These are phyloP conservation scores for Xylaria sp. DNA, from an alignment of 2,329 filamentous ascomycete genomes.

Conservation along the genomic window DNA sequence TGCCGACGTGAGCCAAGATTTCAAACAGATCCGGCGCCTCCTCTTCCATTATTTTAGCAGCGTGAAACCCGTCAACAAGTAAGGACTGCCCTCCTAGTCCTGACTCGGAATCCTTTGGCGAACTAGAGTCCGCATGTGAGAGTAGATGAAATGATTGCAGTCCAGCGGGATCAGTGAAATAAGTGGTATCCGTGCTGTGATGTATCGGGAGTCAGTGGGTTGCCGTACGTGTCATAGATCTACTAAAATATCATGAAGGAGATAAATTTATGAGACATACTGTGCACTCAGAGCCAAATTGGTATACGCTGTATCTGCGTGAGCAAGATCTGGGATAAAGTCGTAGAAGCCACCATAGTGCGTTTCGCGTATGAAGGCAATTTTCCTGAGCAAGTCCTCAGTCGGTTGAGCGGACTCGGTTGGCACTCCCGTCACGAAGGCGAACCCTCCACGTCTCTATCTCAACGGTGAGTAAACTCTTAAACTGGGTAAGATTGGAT, in stretches of 20 bases:
- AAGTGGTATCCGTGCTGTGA: conserved; percentile 84
- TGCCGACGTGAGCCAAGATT: conserved; percentile 63
- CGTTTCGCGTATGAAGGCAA: conserved; percentile 87
- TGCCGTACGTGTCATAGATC: not conserved
- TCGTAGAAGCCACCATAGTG: conserved; percentile 87
- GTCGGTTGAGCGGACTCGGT: conserved; percentile 73
- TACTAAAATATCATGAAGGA: too few species aligned
- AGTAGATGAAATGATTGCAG: conserved; percentile 94
- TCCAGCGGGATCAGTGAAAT: conserved; percentile 91
- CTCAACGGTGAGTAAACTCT: conserved; percentile 32
- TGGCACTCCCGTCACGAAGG: conserved; percentile 77
- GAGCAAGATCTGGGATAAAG: conserved; percentile 87
- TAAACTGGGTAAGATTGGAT: not conserved
- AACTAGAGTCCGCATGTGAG: conserved; percentile 65
- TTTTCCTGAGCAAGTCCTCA: conserved; percentile 77
- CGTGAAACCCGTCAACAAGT: conserved; percentile 87
- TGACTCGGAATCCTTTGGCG: conserved; percentile 31
- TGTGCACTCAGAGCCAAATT: conserved; percentile 83
- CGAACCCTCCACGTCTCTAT: conserved; percentile 77
- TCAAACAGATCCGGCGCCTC: conserved; percentile 67
- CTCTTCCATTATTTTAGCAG: conserved; percentile 67
- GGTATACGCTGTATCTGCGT: conserved; percentile 92
- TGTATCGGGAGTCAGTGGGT: not conserved
- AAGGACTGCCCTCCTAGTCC: conserved; percentile 76
- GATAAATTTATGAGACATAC: conserved; percentile 11